A percentile compares a stretch with the other conserved stretches of the same genome.
Evolutionary conservation across 202 grass and related monocot genomes (phyloP).

Genomic region (Panicum hallii): DNA sequence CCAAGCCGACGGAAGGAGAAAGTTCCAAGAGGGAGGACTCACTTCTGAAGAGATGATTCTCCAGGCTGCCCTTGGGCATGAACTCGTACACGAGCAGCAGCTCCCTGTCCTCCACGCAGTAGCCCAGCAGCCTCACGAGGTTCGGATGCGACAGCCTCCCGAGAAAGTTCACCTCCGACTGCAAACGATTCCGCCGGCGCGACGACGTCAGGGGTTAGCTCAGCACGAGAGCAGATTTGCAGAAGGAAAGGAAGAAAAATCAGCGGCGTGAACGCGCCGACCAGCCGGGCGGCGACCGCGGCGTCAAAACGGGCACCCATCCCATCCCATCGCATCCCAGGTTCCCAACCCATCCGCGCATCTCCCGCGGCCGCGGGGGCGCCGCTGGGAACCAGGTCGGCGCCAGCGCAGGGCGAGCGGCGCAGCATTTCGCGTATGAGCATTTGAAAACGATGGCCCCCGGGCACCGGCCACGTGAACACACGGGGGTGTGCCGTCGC

Average conservation of each 20-base stretch:
- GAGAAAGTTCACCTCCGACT: constrained; percentile 78
- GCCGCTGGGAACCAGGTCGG: not conserved
- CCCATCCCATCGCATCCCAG: not conserved
- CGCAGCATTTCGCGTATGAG: constrained; percentile 20
- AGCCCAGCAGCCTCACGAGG: constrained; percentile 84
- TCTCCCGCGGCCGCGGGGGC: not conserved
- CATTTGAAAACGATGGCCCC: constrained; percentile 42
- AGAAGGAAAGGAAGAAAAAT: not conserved
- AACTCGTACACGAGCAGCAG: constrained; percentile 89
- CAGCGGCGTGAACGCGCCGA: not conserved
- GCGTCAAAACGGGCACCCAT: not conserved
- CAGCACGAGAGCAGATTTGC: not conserved
- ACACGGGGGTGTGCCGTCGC: not conserved
- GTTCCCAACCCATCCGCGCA: not conserved
- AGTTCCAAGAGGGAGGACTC: constrained; percentile 18
- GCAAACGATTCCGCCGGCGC: not conserved
- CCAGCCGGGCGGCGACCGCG: not conserved
- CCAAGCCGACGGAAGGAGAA: not conserved
- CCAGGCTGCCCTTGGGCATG: constrained; percentile 80
- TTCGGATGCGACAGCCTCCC: constrained; percentile 86
- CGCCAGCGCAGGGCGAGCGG: not conserved
- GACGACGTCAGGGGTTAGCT: not conserved
- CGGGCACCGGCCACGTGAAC: constrained; percentile 44
- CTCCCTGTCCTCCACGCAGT: constrained; percentile 79
- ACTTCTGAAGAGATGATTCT: constrained; percentile 91